A percentile compares a stretch with the other conserved stretches of the same genome.
phyloP scores from a whole-genome alignment of 345 rosid species.

The Populus simonii region DNA sequence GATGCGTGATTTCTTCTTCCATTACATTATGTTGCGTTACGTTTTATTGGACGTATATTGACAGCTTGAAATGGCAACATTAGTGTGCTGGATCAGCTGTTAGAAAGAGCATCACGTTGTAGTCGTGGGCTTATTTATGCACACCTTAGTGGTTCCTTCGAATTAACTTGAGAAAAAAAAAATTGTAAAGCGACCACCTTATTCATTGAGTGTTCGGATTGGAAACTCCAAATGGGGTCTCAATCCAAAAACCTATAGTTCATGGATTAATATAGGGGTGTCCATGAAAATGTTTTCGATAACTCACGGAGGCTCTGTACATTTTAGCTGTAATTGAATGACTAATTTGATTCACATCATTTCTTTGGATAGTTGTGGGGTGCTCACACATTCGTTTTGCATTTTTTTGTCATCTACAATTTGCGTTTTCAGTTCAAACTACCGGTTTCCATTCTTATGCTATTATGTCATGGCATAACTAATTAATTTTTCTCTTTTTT shows the following conservation, averaged over 20 bases:
- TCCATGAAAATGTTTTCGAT: neutral
- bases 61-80: neutral
- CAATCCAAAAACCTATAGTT: neutral
- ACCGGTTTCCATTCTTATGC: neutral
- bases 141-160: neutral
- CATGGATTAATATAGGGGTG: neutral
- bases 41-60: neutral
- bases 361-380: neutral
- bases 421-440: neutral
- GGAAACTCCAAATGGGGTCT: neutral
- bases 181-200: neutral
- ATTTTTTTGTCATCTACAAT: neutral
- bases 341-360: neutral
- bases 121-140: neutral
- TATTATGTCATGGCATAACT: neutral
- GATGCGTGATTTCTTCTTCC: too few relatives aligned
- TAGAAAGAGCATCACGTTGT: neutral
- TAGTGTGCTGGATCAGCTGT: neutral
- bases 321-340: neutral
- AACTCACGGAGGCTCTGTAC: neutral
- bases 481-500: neutral
- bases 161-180: neutral
- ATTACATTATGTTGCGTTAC: neutral
- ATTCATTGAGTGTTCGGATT: neutral
- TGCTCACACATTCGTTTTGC: neutral